These are phyloP conservation scores for Phylloporus sp. DNA, from an alignment of 768 basidiomycete genomes.

Conservation along the genomic window DNA sequence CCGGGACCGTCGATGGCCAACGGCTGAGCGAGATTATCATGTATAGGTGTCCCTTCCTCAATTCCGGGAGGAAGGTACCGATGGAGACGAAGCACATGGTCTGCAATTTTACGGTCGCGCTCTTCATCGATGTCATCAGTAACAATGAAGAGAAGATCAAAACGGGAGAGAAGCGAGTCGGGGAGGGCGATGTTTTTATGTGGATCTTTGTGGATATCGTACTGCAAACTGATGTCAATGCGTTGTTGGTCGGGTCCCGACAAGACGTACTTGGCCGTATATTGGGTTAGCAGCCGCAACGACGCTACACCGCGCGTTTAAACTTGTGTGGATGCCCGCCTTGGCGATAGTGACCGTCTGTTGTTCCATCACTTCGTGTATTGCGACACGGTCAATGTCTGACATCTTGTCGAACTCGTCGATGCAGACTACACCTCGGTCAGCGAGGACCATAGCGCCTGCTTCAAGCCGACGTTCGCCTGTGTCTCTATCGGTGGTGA, in stretches of 20 bases:
- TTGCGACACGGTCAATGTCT: slow-evolving; percentile 96
- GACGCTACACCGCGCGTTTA: slow-evolving; percentile 97
- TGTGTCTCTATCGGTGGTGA: slow-evolving; percentile 97
- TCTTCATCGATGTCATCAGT: slow-evolving; percentile 97
- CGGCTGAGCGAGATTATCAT: slow-evolving; percentile 84
- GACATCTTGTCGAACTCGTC: slow-evolving; percentile 99
- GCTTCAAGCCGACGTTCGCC: slow-evolving; percentile 96
- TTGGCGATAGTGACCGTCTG: slow-evolving; percentile 99
- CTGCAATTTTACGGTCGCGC: slow-evolving; percentile 90
- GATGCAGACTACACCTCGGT: slow-evolving; percentile 97
- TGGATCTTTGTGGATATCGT: slow-evolving; percentile 99
- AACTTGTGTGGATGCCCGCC: slow-evolving; percentile 95
- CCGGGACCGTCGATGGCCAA: slow-evolving; percentile 80
- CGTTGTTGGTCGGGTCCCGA: neutral
- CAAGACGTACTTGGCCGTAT: slow-evolving; percentile 76
- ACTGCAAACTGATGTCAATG: slow-evolving; percentile 45
- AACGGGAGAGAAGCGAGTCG: slow-evolving; percentile 96
- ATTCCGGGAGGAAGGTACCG: slow-evolving; percentile 94
- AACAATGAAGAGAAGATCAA: slow-evolving; percentile 95
- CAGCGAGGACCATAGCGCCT: slow-evolving; percentile 98
- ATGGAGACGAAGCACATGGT: slow-evolving; percentile 96
- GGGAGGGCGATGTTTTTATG: slow-evolving; percentile 98
- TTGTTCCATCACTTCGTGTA: slow-evolving; percentile 99
- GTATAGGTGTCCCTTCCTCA: slow-evolving; percentile 90
- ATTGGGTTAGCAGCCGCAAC: slow-evolving; percentile 98